Evolutionary conservation across 768 basidiomycete species (phyloP).

Genomic region (Pleurotus giganteus): DNA sequence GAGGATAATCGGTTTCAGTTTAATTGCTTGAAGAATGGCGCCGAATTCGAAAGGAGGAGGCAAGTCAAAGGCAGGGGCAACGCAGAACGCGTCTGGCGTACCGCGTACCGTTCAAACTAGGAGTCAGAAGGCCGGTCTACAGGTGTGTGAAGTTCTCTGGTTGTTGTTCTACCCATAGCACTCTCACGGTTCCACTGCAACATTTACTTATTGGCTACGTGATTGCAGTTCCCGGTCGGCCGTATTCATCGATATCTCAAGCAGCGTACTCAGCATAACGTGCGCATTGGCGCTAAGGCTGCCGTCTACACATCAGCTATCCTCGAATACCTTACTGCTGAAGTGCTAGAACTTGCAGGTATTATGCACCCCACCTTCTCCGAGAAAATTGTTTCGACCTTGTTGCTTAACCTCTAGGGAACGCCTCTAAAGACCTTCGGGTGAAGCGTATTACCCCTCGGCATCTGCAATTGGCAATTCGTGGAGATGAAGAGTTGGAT

Average conservation of each 20-base stretch:
- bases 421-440: slow-evolving; percentile 95
- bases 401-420: slow-evolving; percentile 48
- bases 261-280: slow-evolving; percentile 88
- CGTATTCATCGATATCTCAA: slow-evolving; percentile 97
- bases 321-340: slow-evolving; percentile 93
- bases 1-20: background rate
- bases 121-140: slow-evolving; percentile 85
- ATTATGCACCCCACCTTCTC: slow-evolving; percentile 23
- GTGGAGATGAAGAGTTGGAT: slow-evolving; percentile 97
- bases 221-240: slow-evolving; percentile 86
- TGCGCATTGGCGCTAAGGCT: slow-evolving; percentile 96
- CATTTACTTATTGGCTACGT: background rate
- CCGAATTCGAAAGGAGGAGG: slow-evolving; percentile 55
- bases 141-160: slow-evolving; percentile 44
- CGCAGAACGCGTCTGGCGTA: slow-evolving; percentile 40
- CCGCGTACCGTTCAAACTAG: slow-evolving; percentile 39
- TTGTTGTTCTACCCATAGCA: background rate
- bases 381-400: background rate
- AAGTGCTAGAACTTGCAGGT: slow-evolving; percentile 96
- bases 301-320: slow-evolving; percentile 97
- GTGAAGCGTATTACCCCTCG: slow-evolving; percentile 97
- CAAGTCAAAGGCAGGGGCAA: slow-evolving; percentile 55
- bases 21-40: slow-evolving; percentile 30
- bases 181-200: background rate
- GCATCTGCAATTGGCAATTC: slow-evolving; percentile 93